Percentiles rank a stretch among this genome's conserved stretches.
These are phyloP conservation scores for Aspergillus awamori DNA, from an alignment of 2,329 filamentous ascomycete species.

Conservation along the genomic window DNA sequence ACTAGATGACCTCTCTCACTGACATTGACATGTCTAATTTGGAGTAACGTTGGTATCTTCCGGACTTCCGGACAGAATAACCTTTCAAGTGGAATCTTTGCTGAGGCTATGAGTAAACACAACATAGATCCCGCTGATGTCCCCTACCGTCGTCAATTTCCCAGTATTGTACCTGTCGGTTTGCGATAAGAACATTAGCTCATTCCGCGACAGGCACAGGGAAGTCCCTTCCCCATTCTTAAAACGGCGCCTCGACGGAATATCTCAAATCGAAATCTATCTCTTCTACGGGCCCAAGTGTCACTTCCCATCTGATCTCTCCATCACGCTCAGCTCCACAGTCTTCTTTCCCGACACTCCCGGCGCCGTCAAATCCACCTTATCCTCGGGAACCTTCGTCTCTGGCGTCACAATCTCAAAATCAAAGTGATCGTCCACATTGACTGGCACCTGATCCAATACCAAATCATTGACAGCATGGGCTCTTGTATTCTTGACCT, in stretches of 20 bases:
- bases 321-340: constrained; percentile 60
- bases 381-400: constrained; percentile 31
- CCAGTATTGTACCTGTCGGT: too few relatives aligned
- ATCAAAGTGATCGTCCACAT: constrained; percentile 35
- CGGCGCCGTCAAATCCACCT: constrained; percentile 18
- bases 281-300: constrained; percentile 59
- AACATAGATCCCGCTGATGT: too few relatives aligned
- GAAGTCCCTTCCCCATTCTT: constrained; percentile 19
- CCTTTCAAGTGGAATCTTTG: too few relatives aligned
- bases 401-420: constrained; percentile 33
- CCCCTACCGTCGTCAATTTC: too few relatives aligned
- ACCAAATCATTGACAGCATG: constrained; percentile 30
- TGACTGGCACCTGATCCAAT: constrained; percentile 38
- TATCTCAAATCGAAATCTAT: constrained; percentile 65
- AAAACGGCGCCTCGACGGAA: constrained; percentile 57
- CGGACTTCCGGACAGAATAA: too few relatives aligned
- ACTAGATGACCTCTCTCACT: too few relatives aligned
- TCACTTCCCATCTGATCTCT: constrained; percentile 62
- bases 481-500: constrained; percentile 37
- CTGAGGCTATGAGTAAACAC: too few relatives aligned
- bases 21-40: too few relatives aligned
- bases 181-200: too few relatives aligned
- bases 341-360: constrained; percentile 56
- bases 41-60: too few relatives aligned
- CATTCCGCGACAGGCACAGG: too few relatives aligned